phyloP scores from a whole-genome alignment of 2,329 filamentous ascomycete species.

The Epichloe sibirici region DNA sequence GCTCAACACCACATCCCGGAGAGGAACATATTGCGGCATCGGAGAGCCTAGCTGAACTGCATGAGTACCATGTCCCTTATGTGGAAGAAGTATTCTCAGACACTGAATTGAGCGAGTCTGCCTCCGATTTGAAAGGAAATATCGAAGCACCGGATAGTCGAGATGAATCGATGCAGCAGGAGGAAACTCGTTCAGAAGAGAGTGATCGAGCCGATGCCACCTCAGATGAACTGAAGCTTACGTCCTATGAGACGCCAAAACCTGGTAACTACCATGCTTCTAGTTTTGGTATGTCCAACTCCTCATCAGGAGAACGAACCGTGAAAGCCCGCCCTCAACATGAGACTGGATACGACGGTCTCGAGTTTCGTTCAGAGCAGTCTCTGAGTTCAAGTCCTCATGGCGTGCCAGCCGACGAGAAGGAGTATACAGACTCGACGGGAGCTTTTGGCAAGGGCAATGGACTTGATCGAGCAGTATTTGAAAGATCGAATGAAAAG shows the following conservation, averaged over 20 bases:
- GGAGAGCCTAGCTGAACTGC: not conserved
- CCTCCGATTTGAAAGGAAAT: not conserved
- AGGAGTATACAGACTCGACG: not conserved
- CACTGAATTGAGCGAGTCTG: not conserved
- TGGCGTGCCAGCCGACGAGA: not conserved
- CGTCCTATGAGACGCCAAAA: not conserved
- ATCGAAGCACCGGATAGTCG: not conserved
- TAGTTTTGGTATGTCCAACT: not conserved
- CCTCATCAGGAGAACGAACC: not conserved
- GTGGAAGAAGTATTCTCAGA: constrained; percentile 7
- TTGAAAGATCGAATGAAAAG: not conserved
- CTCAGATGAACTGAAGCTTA: not conserved
- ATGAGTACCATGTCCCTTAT: constrained; percentile 9
- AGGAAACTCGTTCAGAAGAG: not conserved
- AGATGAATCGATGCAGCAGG: not conserved
- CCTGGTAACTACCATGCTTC: not conserved
- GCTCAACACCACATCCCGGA: constrained; percentile 4
- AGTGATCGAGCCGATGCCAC: not conserved
- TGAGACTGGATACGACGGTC: not conserved
- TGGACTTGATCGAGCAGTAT: not conserved
- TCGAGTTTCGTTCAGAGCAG: not conserved
- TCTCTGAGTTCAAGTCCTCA: not conserved
- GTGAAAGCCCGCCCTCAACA: not conserved
- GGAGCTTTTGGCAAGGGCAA: not conserved
- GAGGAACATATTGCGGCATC: not conserved